A percentile compares a stretch with the other conserved stretches of the same genome.
phyloP scores from a whole-genome alignment of 345 rosid species.

The Carallia pectinifolia region DNA sequence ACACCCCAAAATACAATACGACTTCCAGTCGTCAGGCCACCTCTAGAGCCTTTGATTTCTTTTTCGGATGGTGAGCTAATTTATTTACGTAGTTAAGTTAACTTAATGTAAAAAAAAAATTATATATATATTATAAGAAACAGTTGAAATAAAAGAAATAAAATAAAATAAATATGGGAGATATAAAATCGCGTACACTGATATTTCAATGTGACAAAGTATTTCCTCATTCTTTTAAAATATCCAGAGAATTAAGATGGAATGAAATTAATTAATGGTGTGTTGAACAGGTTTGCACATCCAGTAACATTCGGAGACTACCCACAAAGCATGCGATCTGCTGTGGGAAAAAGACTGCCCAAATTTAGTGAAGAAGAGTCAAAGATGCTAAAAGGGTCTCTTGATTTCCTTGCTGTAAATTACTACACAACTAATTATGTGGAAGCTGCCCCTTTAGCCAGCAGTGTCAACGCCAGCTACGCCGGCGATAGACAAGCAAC shows the following conservation, averaged over 20 bases:
- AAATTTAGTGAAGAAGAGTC: slow-evolving; percentile 16
- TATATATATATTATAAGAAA: background rate
- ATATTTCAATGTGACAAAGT: background rate
- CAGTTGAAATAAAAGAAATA: background rate
- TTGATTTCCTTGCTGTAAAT: slow-evolving; percentile 19
- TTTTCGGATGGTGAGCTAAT: slow-evolving; percentile 43
- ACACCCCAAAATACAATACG: slow-evolving; percentile 32
- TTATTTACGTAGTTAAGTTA: background rate
- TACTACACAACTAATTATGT: slow-evolving; percentile 19
- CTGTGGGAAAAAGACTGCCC: slow-evolving; percentile 21
- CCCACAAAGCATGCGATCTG: slow-evolving; percentile 12
- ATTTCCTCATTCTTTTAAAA: no score
- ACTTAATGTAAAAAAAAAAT: background rate
- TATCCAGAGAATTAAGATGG: no score
- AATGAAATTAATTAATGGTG: no score
- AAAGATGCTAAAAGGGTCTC: slow-evolving; percentile 5
- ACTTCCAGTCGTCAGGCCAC: slow-evolving; percentile 26
- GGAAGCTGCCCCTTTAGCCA: slow-evolving; percentile 3
- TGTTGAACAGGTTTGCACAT: slow-evolving; percentile 13
- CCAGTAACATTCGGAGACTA: slow-evolving; percentile 23
- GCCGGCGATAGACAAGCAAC: background rate
- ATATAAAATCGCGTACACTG: background rate
- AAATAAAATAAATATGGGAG: background rate
- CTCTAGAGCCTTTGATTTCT: slow-evolving; percentile 41
- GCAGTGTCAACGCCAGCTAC: slow-evolving; percentile 13